phyloP scores from a whole-genome alignment of 257 asterid genomes.

The Solanum raphanifolium region DNA sequence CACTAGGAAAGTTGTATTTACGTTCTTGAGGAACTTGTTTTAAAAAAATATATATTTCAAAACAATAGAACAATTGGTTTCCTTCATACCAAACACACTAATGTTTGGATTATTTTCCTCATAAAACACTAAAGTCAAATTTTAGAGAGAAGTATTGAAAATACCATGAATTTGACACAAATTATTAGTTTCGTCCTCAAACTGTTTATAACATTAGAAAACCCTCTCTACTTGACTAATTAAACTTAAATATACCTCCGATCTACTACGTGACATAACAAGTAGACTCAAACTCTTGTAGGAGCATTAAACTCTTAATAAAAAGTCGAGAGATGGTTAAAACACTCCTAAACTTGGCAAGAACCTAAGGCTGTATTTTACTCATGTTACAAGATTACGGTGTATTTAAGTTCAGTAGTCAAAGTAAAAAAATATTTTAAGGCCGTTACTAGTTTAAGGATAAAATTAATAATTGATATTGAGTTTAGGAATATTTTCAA shows the following conservation, averaged over 20 bases:
- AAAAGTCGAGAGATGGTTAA: background rate
- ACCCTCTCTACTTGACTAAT: background rate
- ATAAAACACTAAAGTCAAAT: no score
- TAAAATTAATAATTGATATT: no score
- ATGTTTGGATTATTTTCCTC: background rate
- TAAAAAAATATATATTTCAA: no score
- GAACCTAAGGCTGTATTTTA: background rate
- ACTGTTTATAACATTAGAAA: background rate
- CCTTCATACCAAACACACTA: background rate
- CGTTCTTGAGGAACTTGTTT: no score
- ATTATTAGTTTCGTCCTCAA: background rate
- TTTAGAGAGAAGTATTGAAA: no score
- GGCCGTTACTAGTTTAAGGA: fast-evolving
- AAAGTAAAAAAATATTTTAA: no score
- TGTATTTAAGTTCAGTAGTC: no score
- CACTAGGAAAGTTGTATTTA: background rate
- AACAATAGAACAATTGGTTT: background rate
- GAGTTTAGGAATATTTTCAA: no score
- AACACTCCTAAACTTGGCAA: no score
- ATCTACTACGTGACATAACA: background rate
- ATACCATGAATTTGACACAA: background rate
- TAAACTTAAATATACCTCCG: no score
- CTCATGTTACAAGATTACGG: background rate
- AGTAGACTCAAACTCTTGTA: background rate
- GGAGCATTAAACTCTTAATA: background rate